These are phyloP conservation scores for Aspergillus sp. DNA, from an alignment of 2,329 filamentous ascomycete species.

Conservation along the genomic window DNA sequence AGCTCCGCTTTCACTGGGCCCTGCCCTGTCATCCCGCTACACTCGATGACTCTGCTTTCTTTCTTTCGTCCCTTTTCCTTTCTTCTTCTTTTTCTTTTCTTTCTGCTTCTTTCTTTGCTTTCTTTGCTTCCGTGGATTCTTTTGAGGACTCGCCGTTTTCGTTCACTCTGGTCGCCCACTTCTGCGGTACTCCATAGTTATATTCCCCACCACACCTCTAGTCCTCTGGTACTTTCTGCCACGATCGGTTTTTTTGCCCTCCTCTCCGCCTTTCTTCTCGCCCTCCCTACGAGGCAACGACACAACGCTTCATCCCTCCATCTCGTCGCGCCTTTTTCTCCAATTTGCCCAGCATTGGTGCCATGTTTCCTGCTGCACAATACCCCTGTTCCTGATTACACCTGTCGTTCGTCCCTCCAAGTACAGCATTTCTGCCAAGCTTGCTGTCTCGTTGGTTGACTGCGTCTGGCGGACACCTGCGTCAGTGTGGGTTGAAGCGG, in stretches of 20 bases:
- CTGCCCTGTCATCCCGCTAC: neutral
- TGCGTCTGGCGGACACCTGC: slow-evolving; percentile 21
- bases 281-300: neutral
- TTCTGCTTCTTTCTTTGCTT: neutral
- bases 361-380: neutral
- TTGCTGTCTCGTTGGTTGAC: slow-evolving; percentile 13
- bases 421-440: slow-evolving; percentile 22
- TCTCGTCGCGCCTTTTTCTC: neutral
- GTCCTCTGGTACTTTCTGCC: too few relatives aligned
- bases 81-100: slow-evolving; percentile 3
- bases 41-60: neutral
- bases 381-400: neutral
- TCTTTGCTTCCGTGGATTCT: too few relatives aligned
- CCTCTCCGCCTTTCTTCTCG: too few relatives aligned
- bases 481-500: slow-evolving; percentile 16
- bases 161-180: neutral
- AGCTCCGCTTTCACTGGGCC: neutral
- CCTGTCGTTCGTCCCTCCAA: neutral
- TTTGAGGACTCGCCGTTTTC: neutral
- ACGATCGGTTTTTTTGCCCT: too few relatives aligned
- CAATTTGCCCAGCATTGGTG: neutral
- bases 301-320: neutral
- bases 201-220: too few relatives aligned
- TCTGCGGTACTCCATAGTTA: neutral
- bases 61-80: slow-evolving; percentile 7